Base-by-base conservation (phyloP, 2,329 filamentous ascomycete genomes). In the Ampelomyces quisqualis region DNA sequence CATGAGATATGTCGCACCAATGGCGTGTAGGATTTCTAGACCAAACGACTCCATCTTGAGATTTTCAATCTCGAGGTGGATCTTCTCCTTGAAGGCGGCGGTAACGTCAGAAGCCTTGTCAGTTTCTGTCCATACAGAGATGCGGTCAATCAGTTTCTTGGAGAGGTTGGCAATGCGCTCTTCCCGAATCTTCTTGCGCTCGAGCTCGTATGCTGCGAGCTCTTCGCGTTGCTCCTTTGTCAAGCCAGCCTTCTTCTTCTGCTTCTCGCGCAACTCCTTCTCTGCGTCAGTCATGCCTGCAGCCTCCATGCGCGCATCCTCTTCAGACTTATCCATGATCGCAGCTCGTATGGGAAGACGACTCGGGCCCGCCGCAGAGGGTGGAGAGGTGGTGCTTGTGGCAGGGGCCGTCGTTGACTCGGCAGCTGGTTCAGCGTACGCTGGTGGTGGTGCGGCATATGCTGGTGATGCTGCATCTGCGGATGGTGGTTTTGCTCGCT, bases 31-130 rank as follows among this genome's bases (percentile, higher is more conserved):
- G 56, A 97, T 97, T 57, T 98, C 93, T 28, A 98, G 78, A 36
- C 93, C 93, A 58, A 98, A 98, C 0, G 88, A 94, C 73, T 98
- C 93, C 89, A 98, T 98, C 78, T 97, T 98, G 58, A 98, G 77
- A 65, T 97, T 95, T 74, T 98, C 93, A 18, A 95, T 88, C 72
- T 98, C 93, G 27, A 97, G 82, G 27, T 85, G 81, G 55, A 88
- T 96, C 80, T 98, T 96, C 67, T 91, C 88, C 67, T 90, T 85
- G 75, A 97, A 98, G 0, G 93, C 88, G 43, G 74, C 75, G 22
- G 91, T 97, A 45, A 96, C 88, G 57, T 95, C 90, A 10, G 71
- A 48, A 31, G 85, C 81, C 73, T 93, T 95, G 72, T 97, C 93
- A 3, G 91, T 96, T 75, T 98, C 93, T 5, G 93, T 96, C 91